Base-by-base conservation (phyloP, 139 green algal species). In the Chlamydomonas schloesseri region DNA sequence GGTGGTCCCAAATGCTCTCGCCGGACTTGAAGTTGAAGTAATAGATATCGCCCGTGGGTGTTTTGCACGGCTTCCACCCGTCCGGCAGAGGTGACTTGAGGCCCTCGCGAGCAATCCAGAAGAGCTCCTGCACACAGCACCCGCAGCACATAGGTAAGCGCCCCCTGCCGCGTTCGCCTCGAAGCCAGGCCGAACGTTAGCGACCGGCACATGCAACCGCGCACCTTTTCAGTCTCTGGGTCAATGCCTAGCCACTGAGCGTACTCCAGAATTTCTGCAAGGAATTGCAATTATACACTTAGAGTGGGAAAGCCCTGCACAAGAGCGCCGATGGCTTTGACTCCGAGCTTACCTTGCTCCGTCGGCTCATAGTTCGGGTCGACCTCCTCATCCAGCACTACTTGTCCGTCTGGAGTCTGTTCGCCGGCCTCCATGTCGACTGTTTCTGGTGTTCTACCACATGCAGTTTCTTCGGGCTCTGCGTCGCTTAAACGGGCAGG, bases 171-270 rank as follows among this genome's bases (percentile, higher is more conserved):
- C n/a, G 42, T 50, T 5, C 42, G 42, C 6, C 42, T 50, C 42
- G 42, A 50, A 50, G 42, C 6, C 42, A 50, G 42, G 6, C 37
- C 71, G 37, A 78, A 78, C 71, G 60, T 46, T 42, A 42, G 33
- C 46, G 73, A 15, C 23, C 2, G 21, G 13, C 60, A 58, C 46
- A 42, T 74, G 24, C 8, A 29, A 67, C n/a, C 17, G 8, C 88
- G 34, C 50, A 92, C 90, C 83, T 90, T 90, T 71, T 97, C 95
- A 3, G 83, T 87, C 29, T 95, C 89, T 1, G 93, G 23, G 36
- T 97, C 94, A 88, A 97, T 97, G 21, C 95, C 95, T 31, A 97
- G 90, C 95, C 95, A 97, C 78, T 94, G 88, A 9, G 95, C 95
- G 73, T 97, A 97, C 46, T 97, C 95, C 11, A 91, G 29, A 9